Percentiles rank a stretch among this genome's conserved stretches.
Evolutionary conservation across 2,329 filamentous ascomycete species (phyloP).

Genomic region (Talaromyces sp.): DNA sequence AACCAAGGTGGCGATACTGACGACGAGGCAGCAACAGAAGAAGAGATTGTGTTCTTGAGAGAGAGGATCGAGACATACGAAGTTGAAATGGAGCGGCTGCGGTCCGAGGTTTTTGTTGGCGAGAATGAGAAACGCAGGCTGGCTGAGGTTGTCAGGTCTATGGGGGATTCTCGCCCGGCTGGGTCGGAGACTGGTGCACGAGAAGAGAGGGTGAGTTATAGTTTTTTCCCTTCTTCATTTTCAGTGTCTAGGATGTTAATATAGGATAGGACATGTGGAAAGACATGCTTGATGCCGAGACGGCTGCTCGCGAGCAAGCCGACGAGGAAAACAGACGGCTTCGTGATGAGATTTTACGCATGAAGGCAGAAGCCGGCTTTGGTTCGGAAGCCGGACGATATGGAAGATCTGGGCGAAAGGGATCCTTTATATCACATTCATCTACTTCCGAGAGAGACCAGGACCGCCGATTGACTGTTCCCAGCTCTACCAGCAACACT

Average conservation of each 20-base stretch:
- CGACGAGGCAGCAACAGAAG: conserved; percentile 57
- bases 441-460: conserved; percentile 25
- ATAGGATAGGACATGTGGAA: conserved; percentile 75
- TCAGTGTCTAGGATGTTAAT: conserved; percentile 4
- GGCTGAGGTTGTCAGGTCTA: conserved; percentile 70
- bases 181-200: conserved; percentile 47
- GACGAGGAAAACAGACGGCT: conserved; percentile 84
- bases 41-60: conserved; percentile 78
- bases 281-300: conserved; percentile 89
- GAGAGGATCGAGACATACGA: conserved; percentile 83
- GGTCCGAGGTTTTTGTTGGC: conserved; percentile 70
- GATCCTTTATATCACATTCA: conserved; percentile 36
- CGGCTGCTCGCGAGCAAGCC: conserved; percentile 77
- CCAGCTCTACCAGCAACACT: conserved; percentile 61
- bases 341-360: conserved; percentile 74
- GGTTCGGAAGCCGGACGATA: conserved; percentile 26
- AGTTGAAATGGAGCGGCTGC: conserved; percentile 75
- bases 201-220: conserved; percentile 41
- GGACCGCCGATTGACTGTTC: conserved; percentile 40
- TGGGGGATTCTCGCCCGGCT: conserved; percentile 51
- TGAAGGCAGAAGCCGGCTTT: conserved; percentile 45
- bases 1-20: conserved; percentile 39
- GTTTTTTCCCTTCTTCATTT: background rate
- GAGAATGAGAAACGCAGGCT: conserved; percentile 84
- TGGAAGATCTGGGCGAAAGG: conserved; percentile 29